phyloP scores from a whole-genome alignment of 208 protist genomes.

The Trypanosoma platydactyli region DNA sequence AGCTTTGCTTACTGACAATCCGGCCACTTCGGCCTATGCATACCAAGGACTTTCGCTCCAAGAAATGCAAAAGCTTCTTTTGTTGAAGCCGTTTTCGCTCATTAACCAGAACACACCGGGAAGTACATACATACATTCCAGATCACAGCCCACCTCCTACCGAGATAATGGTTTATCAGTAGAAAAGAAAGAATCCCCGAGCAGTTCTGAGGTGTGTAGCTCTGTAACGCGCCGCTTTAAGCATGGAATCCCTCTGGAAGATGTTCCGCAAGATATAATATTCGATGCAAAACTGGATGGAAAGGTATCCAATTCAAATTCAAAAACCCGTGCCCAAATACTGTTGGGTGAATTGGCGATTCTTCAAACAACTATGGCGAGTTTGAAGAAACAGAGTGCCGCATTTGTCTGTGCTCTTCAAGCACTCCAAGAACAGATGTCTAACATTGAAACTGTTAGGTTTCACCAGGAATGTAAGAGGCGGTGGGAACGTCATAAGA shows the following conservation, averaged over 20 bases:
- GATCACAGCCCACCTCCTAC: no score
- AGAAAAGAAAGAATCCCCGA: no score
- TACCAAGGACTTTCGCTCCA: constrained; percentile 2
- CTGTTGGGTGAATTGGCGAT: constrained; percentile 3
- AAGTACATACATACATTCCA: no score
- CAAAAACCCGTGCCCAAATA: background rate
- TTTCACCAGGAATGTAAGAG: constrained; percentile 19
- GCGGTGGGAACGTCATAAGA: constrained; percentile 13
- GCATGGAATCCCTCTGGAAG: no score
- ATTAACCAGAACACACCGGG: no score
- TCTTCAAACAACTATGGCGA: constrained; percentile 2
- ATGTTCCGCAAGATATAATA: no score
- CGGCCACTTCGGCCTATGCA: background rate
- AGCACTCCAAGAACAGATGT: background rate
- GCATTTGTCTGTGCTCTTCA: background rate
- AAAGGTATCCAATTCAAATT: no score
- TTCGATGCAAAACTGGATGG: no score
- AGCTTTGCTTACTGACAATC: constrained; percentile 8
- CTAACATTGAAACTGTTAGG: constrained; percentile 5
- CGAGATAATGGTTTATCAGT: no score
- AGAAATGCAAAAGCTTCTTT: constrained; percentile 16
- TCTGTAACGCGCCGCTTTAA: no score
- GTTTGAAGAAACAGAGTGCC: constrained; percentile 5
- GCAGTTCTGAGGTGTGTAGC: no score
- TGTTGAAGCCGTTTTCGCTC: background rate